These are phyloP conservation scores for Suillus lakei DNA, from an alignment of 768 basidiomycete species.

Conservation along the genomic window DNA sequence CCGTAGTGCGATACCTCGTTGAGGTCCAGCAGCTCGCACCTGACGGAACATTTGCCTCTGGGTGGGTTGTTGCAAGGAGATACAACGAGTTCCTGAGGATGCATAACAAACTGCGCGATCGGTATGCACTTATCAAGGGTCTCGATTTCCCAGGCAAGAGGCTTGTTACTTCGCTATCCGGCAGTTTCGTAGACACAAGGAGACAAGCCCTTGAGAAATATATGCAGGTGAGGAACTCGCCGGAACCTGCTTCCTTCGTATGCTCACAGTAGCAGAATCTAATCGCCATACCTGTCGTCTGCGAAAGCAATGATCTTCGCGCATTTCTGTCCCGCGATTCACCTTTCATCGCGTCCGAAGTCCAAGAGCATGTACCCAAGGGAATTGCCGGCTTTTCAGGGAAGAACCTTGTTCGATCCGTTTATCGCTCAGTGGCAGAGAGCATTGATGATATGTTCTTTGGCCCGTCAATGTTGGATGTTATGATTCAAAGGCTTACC, in stretches of 20 bases:
- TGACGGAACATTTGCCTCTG: constrained; percentile 79
- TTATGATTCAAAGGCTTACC: constrained; percentile 89
- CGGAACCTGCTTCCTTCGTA: constrained; percentile 10
- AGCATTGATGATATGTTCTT: constrained; percentile 98
- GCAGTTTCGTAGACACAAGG: constrained; percentile 86
- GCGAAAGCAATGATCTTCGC: constrained; percentile 81
- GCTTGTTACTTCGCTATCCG: constrained; percentile 86
- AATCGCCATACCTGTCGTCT: constrained; percentile 73
- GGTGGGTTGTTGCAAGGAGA: constrained; percentile 92
- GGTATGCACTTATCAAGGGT: constrained; percentile 63
- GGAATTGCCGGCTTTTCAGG: constrained; percentile 59
- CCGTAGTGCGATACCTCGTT: constrained; percentile 89
- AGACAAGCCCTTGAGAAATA: constrained; percentile 85
- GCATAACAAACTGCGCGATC: constrained; percentile 85
- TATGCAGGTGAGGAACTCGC: constrained; percentile 62
- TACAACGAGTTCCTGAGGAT: constrained; percentile 95
- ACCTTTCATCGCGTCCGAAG: constrained; percentile 71
- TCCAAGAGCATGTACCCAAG: constrained; percentile 44
- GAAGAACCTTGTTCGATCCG: constrained; percentile 77
- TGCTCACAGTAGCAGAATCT: constrained; percentile 55
- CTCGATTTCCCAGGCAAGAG: constrained; percentile 94
- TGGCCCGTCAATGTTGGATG: constrained; percentile 94
- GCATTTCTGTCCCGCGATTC: constrained; percentile 89
- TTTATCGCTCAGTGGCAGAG: constrained; percentile 91
- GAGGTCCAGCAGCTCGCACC: constrained; percentile 88